Base-by-base conservation (phyloP, 305 asterid genomes). In the Fraxinus platypoda region DNA sequence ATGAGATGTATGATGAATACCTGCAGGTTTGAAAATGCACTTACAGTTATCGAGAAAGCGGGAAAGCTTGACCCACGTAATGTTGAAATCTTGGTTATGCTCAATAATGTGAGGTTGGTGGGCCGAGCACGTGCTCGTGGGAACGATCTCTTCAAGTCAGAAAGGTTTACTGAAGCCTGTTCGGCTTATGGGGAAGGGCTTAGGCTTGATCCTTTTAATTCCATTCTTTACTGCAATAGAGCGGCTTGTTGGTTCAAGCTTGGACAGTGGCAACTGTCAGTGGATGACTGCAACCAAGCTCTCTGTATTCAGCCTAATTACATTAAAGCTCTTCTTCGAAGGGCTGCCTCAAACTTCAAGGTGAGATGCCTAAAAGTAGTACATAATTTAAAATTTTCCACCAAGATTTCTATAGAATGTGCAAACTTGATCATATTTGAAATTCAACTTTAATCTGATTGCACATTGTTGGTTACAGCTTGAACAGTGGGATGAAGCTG, bases 171-270 rank as follows among this genome's bases (percentile, higher is more conserved):
- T 0, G 99, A 94, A 86, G 99, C 99, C n/a, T 92, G 97, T 89
- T 86, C 90, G 6, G 98, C 98, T 21, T 96, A 94, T 59, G 94
- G 89, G 21, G 98, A 95, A 54, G 99, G 99, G 78, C 92, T 95
- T 64, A 87, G 88, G 59, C 87, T 90, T 34, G 92, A 95, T 83
- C 93, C 97, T 46, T 88, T 89, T 8, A 95, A 93, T 86, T 88
- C 98, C 11, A 92, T 95, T 78, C 94, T 95, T 62, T 94, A 89
- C 85, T 93, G 98, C 86, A 96, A 96, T 84, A 85, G 98, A 90
- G 98, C 99, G 15, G 99, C 99, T 83, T 96, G 99, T 78, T 91
- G 94, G 95, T 91, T 85, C 85, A 96, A 91, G 91, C 94, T 96
- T 23, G 95, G 93, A 21, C 86, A 84, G 64, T 96, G 94, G 95